Evolutionary conservation across 768 basidiomycete species (phyloP).

Genomic region (Leucosporidium creatinivorum): DNA sequence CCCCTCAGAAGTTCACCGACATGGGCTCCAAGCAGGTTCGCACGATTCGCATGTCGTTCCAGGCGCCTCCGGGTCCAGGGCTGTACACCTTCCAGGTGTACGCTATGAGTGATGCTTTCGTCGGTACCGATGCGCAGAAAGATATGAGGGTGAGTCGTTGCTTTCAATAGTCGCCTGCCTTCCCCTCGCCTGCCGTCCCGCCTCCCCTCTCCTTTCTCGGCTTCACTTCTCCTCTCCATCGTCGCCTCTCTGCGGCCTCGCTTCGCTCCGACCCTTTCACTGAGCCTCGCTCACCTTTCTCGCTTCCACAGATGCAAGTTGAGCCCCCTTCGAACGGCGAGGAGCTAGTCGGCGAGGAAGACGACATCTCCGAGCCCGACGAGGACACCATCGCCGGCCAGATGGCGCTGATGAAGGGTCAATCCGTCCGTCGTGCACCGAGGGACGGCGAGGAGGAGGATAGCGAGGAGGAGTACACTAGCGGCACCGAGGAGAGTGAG

Average conservation of each 20-base stretch:
- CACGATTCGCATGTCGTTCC: conserved; percentile 86
- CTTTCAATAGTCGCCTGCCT: too few relatives aligned
- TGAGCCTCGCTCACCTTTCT: not conserved
- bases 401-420: conserved; percentile 74
- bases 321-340: conserved; percentile 63
- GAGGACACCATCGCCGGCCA: conserved; percentile 94
- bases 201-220: not conserved
- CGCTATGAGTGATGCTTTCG: conserved; percentile 77
- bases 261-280: not conserved
- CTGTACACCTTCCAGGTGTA: conserved; percentile 82
- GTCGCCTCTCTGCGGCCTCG: not conserved
- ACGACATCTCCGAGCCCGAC: conserved; percentile 96
- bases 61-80: conserved; percentile 77
- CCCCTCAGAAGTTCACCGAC: conserved; percentile 44
- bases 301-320: conserved; percentile 61
- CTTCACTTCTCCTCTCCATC: conserved; percentile 22
- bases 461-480: conserved; percentile 49
- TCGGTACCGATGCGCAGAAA: conserved; percentile 65
- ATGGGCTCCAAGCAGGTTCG: conserved; percentile 58
- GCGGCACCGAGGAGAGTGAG: conserved; percentile 47
- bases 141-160: conserved; percentile 66
- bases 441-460: conserved; percentile 45
- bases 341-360: conserved; percentile 51
- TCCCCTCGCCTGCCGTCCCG: too few relatives aligned
- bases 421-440: conserved; percentile 31